Base-by-base conservation (phyloP, 768 basidiomycete species). In the Lactifluus echinatus region DNA sequence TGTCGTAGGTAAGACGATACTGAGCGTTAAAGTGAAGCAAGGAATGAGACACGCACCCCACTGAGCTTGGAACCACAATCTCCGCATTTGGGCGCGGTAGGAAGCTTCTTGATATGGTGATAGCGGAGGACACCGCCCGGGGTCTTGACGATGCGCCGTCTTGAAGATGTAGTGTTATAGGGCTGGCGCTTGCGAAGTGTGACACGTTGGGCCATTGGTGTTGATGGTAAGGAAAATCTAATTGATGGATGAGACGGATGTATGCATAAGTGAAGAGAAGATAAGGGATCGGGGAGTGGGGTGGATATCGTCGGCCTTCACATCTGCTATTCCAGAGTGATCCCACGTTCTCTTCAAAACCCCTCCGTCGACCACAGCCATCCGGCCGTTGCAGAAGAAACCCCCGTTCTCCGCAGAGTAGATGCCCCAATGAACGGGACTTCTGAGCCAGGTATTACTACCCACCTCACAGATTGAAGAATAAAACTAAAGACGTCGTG, bases 81-180 rank as follows among this genome's bases (percentile, higher is more conserved):
- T 81, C 96, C 96, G 74, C 95, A 99, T 75, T 97, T 96, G 65
- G 93, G 95, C 45, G 87, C 76, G 29, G 89, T 82, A 55, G 85
- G 86, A 64, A 83, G 84, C 79, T 99, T 98, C 84, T 94, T 91
- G 75, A 97, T 76, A 74, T 96, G 90, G 78, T 98, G 94, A 78
- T 95, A 94, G 67, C 95, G 92, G 66, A 97, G 87, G 76, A 89
- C 92, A 64, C 96, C 96, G 75, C 95, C 96, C 53, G 96, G 96
- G 36, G 96, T 98, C 82, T 97, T 98, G 60, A 98, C 84, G 64
- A 98, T 82, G 66, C 93, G 87, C 71, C 94, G 82, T 71, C 92
- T 84, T 82, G 87, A 93, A 57, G 95, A 98, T 67, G 85, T 85
- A 75, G 96, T 98, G 85, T 96, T 97, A 82, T 99, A 96, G 21